Evolutionary conservation across 805 yeast species (phyloP), one percentile per base, ranked within the genome.

Genomic region (Wickerhamiella allomyrinae): DNA sequence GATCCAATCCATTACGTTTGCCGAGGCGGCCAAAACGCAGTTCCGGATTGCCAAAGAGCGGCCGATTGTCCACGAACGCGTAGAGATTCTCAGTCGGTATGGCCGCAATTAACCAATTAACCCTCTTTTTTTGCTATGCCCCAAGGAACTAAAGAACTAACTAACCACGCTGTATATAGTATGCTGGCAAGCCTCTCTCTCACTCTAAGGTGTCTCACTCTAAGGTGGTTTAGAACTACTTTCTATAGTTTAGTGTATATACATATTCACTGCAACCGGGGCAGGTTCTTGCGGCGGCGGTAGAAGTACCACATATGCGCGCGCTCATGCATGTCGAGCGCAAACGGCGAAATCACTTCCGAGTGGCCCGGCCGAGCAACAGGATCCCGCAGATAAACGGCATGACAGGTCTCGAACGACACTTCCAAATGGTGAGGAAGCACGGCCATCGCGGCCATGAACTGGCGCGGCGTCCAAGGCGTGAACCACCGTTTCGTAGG

Each of bases 341-440:
- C 77, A 61, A 79, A 84, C 42, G 98, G 98, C 43, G 95, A 69
- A 48, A 91, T 82, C 46, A 91, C 94, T 67, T 91, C 98, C 24
- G 95, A 81, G 57, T 83, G 87, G 44, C 95, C 96, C 6, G 96
- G 95, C 60, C 96, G 76, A 11, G 96, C 94, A 39, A 91, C 86
- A 13, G 98, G 98, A 60, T 91, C 94, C 63, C 96, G 79, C 60
- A 91, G 65, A 62, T 89, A 91, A n/a, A 91, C 81, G 5, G 95
- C 96, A 60, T 87, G 95, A 59, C 97, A 89, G 5, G 96, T 85
- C 48, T 74, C 73, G 61, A 83, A 89, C 19, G 94, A 82, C 36
- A 91, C 67, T 65, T 91, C 97, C 42, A 91, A 67, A 62, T 91
- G 97, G 48, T 82, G 78, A 22, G 98, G 98, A 55, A 84, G 70